Base-by-base conservation (phyloP, 345 rosid species). In the Theobroma cacao region DNA sequence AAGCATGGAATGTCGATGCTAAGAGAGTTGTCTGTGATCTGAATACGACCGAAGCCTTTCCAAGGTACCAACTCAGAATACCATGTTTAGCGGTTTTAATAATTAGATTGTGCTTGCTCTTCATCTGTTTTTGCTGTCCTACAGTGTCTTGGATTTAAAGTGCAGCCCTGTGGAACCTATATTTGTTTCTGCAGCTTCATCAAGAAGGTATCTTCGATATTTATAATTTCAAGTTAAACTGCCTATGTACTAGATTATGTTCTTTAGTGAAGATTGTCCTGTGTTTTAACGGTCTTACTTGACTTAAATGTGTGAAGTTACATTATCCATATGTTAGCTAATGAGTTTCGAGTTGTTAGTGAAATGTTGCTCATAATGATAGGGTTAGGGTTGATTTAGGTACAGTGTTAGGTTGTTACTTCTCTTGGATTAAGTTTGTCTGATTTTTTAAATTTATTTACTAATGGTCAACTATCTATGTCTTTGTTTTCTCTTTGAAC, bases 1-100 rank as follows among this genome's bases (percentile, higher is more conserved):
- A 91, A 83, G 95, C 93, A 31, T 91, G 95, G 93, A 91, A 88
- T 78, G 95, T 87, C 82, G 95, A 89, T 75, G 93, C 95, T 77
- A 91, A 91, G 81, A 87, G 95, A 77, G 93, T 91, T 75, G 95
- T 89, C 62, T 91, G 93, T 81, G 95, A 91, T 87, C 91, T 91
- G 65, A 83, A 56, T 82, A 88, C 93, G 41, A 86, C 83, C 41
- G 83, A 81, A 78, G 88, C 86, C 73, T 91, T 88, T 85, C 91
- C 95, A 20, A 88, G 90, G 95, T 85, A 81, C 53, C 41, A 52
- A 74, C 52, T 36, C 28, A 13, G 2, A 73, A 47, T 18, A 30
- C 20, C 22, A 0, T 53, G 55, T 36, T 52, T 48, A 38, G 22
- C 1, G 4, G 22, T 77, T 53, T n/a, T 53, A 15, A 17, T 75